A percentile compares a stretch with the other conserved stretches of the same genome.
Evolutionary conservation across 495 filamentous ascomycete species (phyloP).

Genomic region (Tricharina praecox): DNA sequence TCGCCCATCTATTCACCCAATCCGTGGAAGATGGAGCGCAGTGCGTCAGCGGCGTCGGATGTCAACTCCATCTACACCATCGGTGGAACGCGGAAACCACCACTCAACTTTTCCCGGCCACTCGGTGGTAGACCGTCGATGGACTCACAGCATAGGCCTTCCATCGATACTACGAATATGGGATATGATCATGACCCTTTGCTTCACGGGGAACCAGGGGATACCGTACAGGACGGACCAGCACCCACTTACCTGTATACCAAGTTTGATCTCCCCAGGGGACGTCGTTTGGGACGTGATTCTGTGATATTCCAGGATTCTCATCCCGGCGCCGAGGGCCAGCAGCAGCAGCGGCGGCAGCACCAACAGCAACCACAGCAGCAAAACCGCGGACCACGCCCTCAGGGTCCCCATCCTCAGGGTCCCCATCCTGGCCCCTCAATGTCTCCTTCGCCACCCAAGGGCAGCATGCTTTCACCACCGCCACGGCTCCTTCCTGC

Average conservation of each 20-base stretch:
- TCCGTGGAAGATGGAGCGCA: slow-evolving; percentile 23
- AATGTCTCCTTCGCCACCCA: slow-evolving; percentile 27
- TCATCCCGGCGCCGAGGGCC: slow-evolving; percentile 28
- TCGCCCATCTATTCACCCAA: slow-evolving; percentile 34
- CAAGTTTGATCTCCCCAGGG: slow-evolving; percentile 66
- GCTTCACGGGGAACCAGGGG: slow-evolving; percentile 43
- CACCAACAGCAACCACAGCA: too few species aligned
- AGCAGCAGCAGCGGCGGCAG: not conserved
- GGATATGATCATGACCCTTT: slow-evolving; percentile 29
- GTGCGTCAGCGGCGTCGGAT: slow-evolving; percentile 31
- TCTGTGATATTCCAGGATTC: slow-evolving; percentile 48
- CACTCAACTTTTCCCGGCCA: slow-evolving; percentile 87
- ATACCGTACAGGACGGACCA: too few species aligned
- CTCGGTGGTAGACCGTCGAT: slow-evolving; percentile 54
- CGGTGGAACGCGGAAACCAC: slow-evolving; percentile 46
- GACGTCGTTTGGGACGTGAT: slow-evolving; percentile 53
- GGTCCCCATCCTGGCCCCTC: not conserved
- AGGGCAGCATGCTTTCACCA: slow-evolving; percentile 25
- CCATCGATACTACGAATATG: slow-evolving; percentile 22
- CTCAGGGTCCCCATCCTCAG: not conserved
- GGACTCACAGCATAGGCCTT: slow-evolving; percentile 33
- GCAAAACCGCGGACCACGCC: not conserved
- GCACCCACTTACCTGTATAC: slow-evolving; percentile 68
- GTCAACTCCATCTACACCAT: slow-evolving; percentile 31
- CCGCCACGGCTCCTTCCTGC: slow-evolving; percentile 10